Evolutionary conservation across 441 rosid genomes (phyloP).

Genomic region (Gossypium gossypioides): DNA sequence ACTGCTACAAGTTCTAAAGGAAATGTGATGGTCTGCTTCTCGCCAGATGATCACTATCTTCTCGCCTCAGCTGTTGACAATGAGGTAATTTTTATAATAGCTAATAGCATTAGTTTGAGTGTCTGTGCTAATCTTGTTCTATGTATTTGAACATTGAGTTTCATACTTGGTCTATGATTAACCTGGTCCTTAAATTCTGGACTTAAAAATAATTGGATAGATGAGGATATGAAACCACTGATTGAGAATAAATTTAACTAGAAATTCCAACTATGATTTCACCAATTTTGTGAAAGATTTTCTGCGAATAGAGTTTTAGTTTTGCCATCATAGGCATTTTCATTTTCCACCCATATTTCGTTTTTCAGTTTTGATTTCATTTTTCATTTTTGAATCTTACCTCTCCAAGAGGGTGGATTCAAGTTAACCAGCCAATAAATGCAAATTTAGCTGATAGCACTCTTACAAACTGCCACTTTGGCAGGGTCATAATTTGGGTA

Average conservation of each 20-base stretch:
- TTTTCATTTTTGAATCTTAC: neutral
- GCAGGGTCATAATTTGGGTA: neutral
- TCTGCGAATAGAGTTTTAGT: neutral
- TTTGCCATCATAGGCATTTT: neutral
- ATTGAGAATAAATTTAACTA: neutral
- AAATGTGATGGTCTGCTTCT: slow-evolving; percentile 97
- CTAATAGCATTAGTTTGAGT: slow-evolving; percentile 1
- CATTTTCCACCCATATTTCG: neutral
- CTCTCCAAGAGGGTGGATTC: neutral
- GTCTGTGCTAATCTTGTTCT: neutral
- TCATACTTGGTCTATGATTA: neutral
- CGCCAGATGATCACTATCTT: slow-evolving; percentile 92
- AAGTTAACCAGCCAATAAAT: neutral
- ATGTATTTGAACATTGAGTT: neutral
- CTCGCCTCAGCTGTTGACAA: slow-evolving; percentile 90
- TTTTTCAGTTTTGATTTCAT: neutral
- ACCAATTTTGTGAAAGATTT: neutral
- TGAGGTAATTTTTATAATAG: slow-evolving; percentile 45
- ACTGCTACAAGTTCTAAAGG: slow-evolving; percentile 74
- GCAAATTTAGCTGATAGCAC: neutral
- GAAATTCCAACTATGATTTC: neutral
- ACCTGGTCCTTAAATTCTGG: neutral
- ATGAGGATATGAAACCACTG: neutral
- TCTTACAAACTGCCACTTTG: neutral
- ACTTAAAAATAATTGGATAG: neutral